phyloP scores from a whole-genome alignment of 108 stramenopile genomes.

The Cylindrotheca closterium region DNA sequence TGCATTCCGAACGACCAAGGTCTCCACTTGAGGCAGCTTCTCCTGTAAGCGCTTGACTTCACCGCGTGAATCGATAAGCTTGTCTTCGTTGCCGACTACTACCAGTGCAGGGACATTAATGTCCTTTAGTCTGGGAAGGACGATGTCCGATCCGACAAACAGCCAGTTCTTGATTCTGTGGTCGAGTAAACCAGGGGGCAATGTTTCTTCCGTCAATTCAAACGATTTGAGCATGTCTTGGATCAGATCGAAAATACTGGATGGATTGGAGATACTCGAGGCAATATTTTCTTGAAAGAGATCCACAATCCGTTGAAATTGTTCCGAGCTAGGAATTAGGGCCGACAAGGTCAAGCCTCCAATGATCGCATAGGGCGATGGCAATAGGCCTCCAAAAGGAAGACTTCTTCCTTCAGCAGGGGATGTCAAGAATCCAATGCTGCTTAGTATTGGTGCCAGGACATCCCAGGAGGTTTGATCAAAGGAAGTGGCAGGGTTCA shows the following conservation, averaged over 20 bases:
- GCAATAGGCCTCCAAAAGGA: slow-evolving; percentile 37
- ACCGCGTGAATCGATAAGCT: slow-evolving; percentile 64
- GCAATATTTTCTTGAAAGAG: slow-evolving; percentile 36
- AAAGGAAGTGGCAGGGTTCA: slow-evolving; percentile 92
- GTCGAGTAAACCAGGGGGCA: slow-evolving; percentile 61
- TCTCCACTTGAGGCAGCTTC: slow-evolving; percentile 57
- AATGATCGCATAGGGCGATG: slow-evolving; percentile 69
- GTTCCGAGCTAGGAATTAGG: slow-evolving; percentile 56
- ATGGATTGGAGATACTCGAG: neutral
- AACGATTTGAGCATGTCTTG: slow-evolving; percentile 40
- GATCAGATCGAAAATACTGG: slow-evolving; percentile 26
- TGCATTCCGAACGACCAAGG: slow-evolving; percentile 52
- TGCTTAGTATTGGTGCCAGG: slow-evolving; percentile 53
- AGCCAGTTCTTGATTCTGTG: slow-evolving; percentile 79
- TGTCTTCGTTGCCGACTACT: slow-evolving; percentile 73
- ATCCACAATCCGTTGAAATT: slow-evolving; percentile 49
- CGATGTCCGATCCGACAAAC: slow-evolving; percentile 56
- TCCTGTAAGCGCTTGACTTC: slow-evolving; percentile 65
- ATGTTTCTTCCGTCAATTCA: slow-evolving; percentile 48
- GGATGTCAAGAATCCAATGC: slow-evolving; percentile 47
- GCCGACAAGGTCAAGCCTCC: slow-evolving; percentile 58
- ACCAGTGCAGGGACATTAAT: slow-evolving; percentile 71
- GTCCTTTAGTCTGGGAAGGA: slow-evolving; percentile 49
- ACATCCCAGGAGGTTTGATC: slow-evolving; percentile 75
- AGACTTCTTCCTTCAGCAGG: slow-evolving; percentile 17